Base-by-base conservation (phyloP, 2,329 filamentous ascomycete species). In the Phyllosticta paracitricarpa region DNA sequence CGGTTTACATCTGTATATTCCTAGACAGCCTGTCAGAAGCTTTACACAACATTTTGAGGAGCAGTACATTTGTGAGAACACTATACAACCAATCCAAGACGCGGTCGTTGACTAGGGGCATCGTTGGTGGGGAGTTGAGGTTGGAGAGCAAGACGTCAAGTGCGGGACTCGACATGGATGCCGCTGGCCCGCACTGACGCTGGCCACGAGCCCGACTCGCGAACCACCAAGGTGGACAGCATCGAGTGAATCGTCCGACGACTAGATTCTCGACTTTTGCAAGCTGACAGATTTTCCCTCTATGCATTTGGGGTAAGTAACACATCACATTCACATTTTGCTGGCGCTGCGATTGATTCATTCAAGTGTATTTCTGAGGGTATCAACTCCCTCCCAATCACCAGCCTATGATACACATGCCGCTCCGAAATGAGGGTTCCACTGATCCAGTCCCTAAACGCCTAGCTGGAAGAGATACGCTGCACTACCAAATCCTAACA, bases 71-170 rank as follows among this genome's bases (percentile, higher is more conserved):
- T 52, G 88, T 89, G 62, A 97, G 78, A 61, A 96, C 87, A 76
- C 89, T 94, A 77, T 96, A 96, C 5, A 97, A 85, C 93, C 93
- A 97, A 77, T 91, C 92, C 70, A 97, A 81, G 64, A 95, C 88
- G 77, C 91, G 89, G 75, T 96, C 91, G 69, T 90, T 88, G 72
- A 96, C 89, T 68, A 86, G 84, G 64, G 81, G 77, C 81, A 82
- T 82, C 66, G 63, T 72, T 58, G 61, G 56, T 58, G 52, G 59
- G 52, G 52, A 40, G 59, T 24, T 57, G 59, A 53, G 52, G 54
- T 56, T 26, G 48, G 33, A 35, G 52, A 26, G 33, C 28, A 12
- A 33, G 28, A 56, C 53, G 53, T 56, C 58, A 60, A 53, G 24
- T 53, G 51, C 51, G 51, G 51, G 51, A 52, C 48, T 17, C 25